Evolutionary conservation across 2,329 filamentous ascomycete species (phyloP).

Genomic region (Monilinia polystroma): DNA sequence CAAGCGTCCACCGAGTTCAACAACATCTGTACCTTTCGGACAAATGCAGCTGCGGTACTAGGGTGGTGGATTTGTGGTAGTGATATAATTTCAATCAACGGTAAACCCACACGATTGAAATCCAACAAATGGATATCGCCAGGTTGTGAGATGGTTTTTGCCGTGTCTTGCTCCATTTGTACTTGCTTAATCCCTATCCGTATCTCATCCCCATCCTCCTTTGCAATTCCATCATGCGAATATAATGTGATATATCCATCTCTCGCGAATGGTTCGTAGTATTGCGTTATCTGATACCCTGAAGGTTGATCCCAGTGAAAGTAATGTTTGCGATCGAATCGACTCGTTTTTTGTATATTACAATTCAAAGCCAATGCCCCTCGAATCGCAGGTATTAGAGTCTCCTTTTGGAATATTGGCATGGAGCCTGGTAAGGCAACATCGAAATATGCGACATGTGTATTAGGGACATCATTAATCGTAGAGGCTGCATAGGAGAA

Average conservation of each 20-base stretch:
- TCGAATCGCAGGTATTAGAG: constrained; percentile 83
- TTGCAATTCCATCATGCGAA: constrained; percentile 74
- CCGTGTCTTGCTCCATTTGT: constrained; percentile 97
- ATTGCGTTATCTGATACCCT: constrained; percentile 97
- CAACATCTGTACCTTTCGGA: constrained; percentile 82
- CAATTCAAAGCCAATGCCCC: constrained; percentile 85
- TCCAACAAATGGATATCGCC: constrained; percentile 77
- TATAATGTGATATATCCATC: constrained; percentile 71
- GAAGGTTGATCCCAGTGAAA: constrained; percentile 98
- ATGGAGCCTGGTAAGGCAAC: constrained; percentile 85
- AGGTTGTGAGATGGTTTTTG: constrained; percentile 82
- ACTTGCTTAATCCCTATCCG: constrained; percentile 85
- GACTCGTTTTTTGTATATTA: constrained; percentile 70
- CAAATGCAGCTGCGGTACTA: constrained; percentile 80
- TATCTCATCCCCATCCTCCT: constrained; percentile 68
- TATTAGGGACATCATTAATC: constrained; percentile 71
- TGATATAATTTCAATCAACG: constrained; percentile 93
- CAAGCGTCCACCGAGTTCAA: constrained; percentile 81
- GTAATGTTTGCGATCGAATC: constrained; percentile 96
- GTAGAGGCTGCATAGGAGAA: constrained; percentile 74
- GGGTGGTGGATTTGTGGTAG: constrained; percentile 85
- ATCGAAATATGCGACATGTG: constrained; percentile 87
- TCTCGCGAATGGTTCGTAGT: constrained; percentile 71
- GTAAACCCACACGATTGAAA: constrained; percentile 88
- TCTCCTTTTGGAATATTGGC: constrained; percentile 78